Percentiles rank a stretch among this genome's conserved stretches.
Conservation (phyloP, 2,329 filamentous ascomycete species). For the Fusarium sp. region DNA sequence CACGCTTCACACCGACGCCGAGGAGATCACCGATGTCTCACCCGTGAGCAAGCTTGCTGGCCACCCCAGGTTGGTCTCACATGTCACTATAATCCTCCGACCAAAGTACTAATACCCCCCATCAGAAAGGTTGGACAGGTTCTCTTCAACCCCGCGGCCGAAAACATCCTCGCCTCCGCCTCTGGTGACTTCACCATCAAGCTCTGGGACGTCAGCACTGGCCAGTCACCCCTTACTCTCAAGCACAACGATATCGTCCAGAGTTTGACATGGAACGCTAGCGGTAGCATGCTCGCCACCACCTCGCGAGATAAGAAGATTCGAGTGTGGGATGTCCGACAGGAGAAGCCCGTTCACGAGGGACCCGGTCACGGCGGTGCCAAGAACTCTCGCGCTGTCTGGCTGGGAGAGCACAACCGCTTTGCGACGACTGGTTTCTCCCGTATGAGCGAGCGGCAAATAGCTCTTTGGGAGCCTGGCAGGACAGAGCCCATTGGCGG, state of each 20-base stretch:
- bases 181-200: slow-evolving; percentile 97
- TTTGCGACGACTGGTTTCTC: slow-evolving; percentile 98
- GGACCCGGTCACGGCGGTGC: slow-evolving; percentile 88
- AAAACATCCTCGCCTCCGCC: slow-evolving; percentile 93
- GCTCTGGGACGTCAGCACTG: slow-evolving; percentile 91
- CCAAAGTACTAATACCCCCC: slow-evolving; percentile 32
- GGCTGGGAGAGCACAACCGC: slow-evolving; percentile 97
- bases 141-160: slow-evolving; percentile 95
- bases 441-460: slow-evolving; percentile 96
- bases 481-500: slow-evolving; percentile 88
- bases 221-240: slow-evolving; percentile 79
- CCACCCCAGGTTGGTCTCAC: slow-evolving; percentile 78
- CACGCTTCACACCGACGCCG: slow-evolving; percentile 84
- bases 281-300: slow-evolving; percentile 86
- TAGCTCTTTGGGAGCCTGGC: slow-evolving; percentile 95
- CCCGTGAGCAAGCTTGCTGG: slow-evolving; percentile 86
- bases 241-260: slow-evolving; percentile 94
- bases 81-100: background rate
- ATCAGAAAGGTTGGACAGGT: slow-evolving; percentile 97
- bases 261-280: slow-evolving; percentile 94
- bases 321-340: slow-evolving; percentile 95
- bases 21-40: slow-evolving; percentile 84
- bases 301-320: slow-evolving; percentile 99
- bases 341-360: slow-evolving; percentile 89
- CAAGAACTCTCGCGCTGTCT: slow-evolving; percentile 97